phyloP scores from a whole-genome alignment of 768 basidiomycete species.

The Pisolithus sp. region DNA sequence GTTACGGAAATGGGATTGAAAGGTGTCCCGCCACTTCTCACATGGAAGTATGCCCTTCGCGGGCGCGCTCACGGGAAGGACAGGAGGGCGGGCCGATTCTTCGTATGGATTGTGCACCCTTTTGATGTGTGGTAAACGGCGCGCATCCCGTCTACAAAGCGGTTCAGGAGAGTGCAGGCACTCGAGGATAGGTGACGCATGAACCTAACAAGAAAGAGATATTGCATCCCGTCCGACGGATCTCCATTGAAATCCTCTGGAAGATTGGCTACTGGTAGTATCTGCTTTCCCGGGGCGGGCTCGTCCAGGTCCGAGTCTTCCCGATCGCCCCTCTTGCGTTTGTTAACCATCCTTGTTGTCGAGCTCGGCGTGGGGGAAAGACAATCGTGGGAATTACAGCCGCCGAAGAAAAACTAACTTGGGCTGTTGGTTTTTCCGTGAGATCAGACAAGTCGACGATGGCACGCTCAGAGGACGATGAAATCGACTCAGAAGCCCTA shows the following conservation, averaged over 20 bases:
- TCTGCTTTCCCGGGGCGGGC: conserved; percentile 58
- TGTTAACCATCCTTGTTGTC: conserved; percentile 26
- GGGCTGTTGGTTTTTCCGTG: not conserved
- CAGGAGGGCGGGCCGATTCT: conserved; percentile 23
- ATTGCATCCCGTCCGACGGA: conserved; percentile 70
- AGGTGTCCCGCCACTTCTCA: conserved; percentile 57
- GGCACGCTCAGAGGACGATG: conserved; percentile 38
- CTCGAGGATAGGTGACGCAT: too few relatives aligned
- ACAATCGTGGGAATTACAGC: not conserved
- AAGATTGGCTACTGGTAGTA: conserved; percentile 74
- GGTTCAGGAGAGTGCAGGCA: not conserved
- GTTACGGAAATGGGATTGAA: conserved; percentile 56
- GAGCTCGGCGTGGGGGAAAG: not conserved
- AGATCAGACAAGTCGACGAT: conserved; percentile 5
- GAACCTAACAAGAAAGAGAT: conserved; percentile 77
- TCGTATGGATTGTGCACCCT: conserved; percentile 69
- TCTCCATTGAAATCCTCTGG: conserved; percentile 60
- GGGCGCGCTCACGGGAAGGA: conserved; percentile 14
- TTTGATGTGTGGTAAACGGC: conserved; percentile 54
- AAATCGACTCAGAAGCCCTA: conserved; percentile 58
- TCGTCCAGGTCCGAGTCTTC: conserved; percentile 58
- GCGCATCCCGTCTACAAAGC: conserved; percentile 59
- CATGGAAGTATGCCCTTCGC: conserved; percentile 45
- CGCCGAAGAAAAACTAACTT: not conserved
- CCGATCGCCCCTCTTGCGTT: conserved; percentile 49